These are phyloP conservation scores for Monosporascus cannonballus DNA, from an alignment of 2,329 filamentous ascomycete species.

Conservation along the genomic window DNA sequence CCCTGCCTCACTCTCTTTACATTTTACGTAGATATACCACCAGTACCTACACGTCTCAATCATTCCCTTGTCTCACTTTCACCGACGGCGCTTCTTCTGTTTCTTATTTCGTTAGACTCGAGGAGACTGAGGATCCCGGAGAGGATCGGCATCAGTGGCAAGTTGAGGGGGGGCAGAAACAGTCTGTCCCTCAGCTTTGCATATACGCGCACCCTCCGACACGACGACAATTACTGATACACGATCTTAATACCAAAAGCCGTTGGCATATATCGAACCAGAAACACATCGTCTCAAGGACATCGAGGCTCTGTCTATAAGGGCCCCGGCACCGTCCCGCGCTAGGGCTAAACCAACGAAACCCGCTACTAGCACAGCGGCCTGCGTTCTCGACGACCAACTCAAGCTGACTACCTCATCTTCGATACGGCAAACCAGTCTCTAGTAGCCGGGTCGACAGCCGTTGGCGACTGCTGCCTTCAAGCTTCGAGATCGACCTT, in stretches of 20 bases:
- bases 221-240: neutral
- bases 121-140: neutral
- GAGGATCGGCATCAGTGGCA: neutral
- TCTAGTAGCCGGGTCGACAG: slow-evolving; percentile 5
- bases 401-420: neutral
- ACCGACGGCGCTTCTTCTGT: too few relatives aligned
- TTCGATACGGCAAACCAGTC: neutral
- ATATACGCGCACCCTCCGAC: neutral
- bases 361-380: neutral
- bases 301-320: neutral
- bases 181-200: too few relatives aligned
- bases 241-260: too few relatives aligned
- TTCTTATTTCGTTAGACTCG: too few relatives aligned
- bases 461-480: slow-evolving; percentile 10
- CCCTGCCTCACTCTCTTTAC: neutral
- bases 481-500: neutral
- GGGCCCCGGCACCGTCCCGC: neutral
- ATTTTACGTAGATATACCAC: neutral
- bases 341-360: neutral
- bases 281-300: too few relatives aligned
- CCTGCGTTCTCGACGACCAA: too few relatives aligned
- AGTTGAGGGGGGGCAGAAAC: neutral
- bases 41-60: too few relatives aligned
- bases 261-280: too few relatives aligned
- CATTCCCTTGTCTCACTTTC: too few relatives aligned